Evolutionary conservation across 2,329 filamentous ascomycete genomes (phyloP).

Genomic region (Gaeumannomyces sp.): DNA sequence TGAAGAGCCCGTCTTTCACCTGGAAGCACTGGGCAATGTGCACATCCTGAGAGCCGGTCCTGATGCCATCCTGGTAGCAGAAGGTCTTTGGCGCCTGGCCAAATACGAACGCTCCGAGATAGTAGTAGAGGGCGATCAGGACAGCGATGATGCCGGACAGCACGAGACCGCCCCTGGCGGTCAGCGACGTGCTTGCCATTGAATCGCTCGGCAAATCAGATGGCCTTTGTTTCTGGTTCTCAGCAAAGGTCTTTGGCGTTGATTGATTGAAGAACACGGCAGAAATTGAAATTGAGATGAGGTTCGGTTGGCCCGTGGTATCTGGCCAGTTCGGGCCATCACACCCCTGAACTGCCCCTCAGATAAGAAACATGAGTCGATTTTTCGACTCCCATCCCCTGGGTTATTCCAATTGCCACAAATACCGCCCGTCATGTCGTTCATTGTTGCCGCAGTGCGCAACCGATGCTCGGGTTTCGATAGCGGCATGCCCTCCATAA

Average conservation of each 20-base stretch:
- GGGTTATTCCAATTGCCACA: too few species aligned
- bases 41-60: constrained; percentile 31
- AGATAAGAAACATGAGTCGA: neutral
- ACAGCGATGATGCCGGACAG: neutral
- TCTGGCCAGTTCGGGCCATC: too few species aligned
- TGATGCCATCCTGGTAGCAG: constrained; percentile 38
- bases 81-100: constrained; percentile 22
- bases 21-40: constrained; percentile 49
- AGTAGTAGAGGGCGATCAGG: neutral
- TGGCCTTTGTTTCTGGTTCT: neutral
- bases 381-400: neutral
- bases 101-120: neutral
- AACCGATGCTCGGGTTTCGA: too few species aligned
- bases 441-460: too few species aligned
- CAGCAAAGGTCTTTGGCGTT: neutral
- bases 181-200: neutral
- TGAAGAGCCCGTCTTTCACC: constrained; percentile 45
- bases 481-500: too few species aligned
- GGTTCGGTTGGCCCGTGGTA: neutral
- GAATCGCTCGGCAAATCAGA: neutral
- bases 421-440: too few species aligned
- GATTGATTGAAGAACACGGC: neutral
- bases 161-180: neutral
- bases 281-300: neutral
- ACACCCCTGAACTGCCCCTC: neutral